These are phyloP conservation scores for Phytophthora multivora DNA, from an alignment of 352 stramenopile genomes.

Conservation along the genomic window DNA sequence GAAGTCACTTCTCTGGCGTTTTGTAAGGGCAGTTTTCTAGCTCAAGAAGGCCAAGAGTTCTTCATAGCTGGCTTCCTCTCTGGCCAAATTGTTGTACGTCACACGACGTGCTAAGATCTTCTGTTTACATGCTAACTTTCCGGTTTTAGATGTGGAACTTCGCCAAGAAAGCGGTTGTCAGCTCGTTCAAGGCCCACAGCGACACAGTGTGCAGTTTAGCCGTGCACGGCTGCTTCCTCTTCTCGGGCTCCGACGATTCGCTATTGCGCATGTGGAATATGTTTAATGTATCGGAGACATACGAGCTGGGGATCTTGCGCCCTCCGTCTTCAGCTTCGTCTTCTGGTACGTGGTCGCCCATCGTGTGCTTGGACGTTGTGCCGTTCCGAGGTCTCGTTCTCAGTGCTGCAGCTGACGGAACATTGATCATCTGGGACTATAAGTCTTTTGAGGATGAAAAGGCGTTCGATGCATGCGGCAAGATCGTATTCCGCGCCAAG, in stretches of 20 bases:
- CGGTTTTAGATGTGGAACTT: conserved; percentile 59
- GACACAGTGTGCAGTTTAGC: conserved; percentile 58
- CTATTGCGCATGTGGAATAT: conserved; percentile 75
- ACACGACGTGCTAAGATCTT: neutral
- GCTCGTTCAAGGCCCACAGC: conserved; percentile 56
- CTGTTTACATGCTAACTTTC: neutral
- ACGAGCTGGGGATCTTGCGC: conserved; percentile 61
- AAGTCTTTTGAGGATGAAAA: conserved; percentile 41
- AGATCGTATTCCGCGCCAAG: conserved; percentile 48
- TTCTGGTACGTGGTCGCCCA: conserved; percentile 44
- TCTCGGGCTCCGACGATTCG: conserved; percentile 74
- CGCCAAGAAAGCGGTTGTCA: conserved; percentile 43
- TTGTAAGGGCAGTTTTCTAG: conserved; percentile 52
- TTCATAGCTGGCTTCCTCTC: conserved; percentile 58
- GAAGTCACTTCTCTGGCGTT: conserved; percentile 63
- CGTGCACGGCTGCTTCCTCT: conserved; percentile 75
- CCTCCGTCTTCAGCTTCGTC: conserved; percentile 38
- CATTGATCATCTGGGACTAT: conserved; percentile 69
- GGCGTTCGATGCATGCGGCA: conserved; percentile 48
- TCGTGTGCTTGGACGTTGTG: conserved; percentile 59
- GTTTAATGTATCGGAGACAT: conserved; percentile 44
- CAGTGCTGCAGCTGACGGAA: conserved; percentile 57
- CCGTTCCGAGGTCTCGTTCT: conserved; percentile 44
- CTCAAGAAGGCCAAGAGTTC: conserved; percentile 50
- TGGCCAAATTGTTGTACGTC: conserved; percentile 51